Evolutionary conservation across 129 eudicot species (phyloP).

Genomic region (Calendula officinalis): DNA sequence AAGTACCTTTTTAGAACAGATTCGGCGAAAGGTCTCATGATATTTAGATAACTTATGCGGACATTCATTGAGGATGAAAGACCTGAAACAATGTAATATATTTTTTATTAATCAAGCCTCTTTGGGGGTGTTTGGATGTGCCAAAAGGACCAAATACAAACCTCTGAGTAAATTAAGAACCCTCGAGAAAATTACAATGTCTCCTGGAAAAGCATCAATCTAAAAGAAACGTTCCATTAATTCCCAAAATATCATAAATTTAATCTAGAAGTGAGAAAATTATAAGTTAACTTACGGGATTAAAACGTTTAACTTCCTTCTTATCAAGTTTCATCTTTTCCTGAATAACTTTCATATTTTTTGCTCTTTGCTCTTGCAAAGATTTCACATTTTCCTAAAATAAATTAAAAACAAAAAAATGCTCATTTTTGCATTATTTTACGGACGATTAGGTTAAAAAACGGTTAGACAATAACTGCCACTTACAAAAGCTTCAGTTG

Average conservation of each 20-base stretch:
- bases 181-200: constrained; percentile 84
- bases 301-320: constrained; percentile 81
- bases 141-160: constrained; percentile 23
- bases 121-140: neutral
- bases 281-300: constrained; percentile 65
- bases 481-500: constrained; percentile 83
- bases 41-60: constrained; percentile 67
- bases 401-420: constrained; percentile 25
- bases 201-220: constrained; percentile 99
- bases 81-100: constrained; percentile 49
- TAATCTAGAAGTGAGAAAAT: neutral
- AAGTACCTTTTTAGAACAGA: constrained; percentile 77
- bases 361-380: constrained; percentile 65
- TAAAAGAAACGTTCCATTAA: constrained; percentile 36
- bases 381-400: constrained; percentile 65
- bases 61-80: constrained; percentile 90
- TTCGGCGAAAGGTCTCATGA: constrained; percentile 98
- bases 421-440: constrained; percentile 14
- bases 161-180: constrained; percentile 98
- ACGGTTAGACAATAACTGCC: neutral
- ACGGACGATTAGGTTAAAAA: neutral
- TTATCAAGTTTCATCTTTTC: constrained; percentile 84
- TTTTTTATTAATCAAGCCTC: neutral
- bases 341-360: constrained; percentile 60
- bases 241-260: constrained; percentile 11